phyloP scores from a whole-genome alignment of 139 green algal species.

The Nannochloris sp. region DNA sequence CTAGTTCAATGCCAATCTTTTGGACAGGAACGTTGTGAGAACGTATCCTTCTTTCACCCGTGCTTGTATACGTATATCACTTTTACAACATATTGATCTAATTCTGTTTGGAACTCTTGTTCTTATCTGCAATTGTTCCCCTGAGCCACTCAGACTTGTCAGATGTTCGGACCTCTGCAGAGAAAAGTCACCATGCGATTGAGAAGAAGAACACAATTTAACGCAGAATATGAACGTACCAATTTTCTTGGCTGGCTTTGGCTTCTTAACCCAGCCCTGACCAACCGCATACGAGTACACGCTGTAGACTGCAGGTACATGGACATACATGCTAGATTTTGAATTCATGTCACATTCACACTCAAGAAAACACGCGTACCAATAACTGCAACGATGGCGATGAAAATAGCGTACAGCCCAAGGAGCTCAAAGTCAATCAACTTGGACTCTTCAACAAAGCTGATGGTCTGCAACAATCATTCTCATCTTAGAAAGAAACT shows the following conservation, averaged over 20 bases:
- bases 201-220: background rate
- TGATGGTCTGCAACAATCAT: slow-evolving; percentile 7
- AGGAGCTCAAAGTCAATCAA: slow-evolving; percentile 30
- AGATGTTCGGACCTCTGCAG: slow-evolving; percentile 7
- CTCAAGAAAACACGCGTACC: slow-evolving; percentile 6
- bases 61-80: too few relatives aligned
- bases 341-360: background rate
- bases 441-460: slow-evolving; percentile 24
- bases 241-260: slow-evolving; percentile 1
- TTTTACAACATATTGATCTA: slow-evolving; percentile 2
- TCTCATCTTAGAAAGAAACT: background rate
- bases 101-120: slow-evolving; percentile 4
- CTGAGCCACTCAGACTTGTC: slow-evolving; percentile 18
- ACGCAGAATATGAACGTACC: slow-evolving; percentile 4
- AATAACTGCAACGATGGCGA: slow-evolving; percentile 5
- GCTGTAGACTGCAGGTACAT: slow-evolving; percentile 15
- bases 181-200: background rate
- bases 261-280: slow-evolving; percentile 31
- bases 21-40: too few relatives aligned
- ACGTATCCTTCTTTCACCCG: too few relatives aligned
- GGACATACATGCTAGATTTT: background rate
- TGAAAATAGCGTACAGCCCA: slow-evolving; percentile 22
- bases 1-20: too few relatives aligned
- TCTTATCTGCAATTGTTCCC: slow-evolving; percentile 20
- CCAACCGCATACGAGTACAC: slow-evolving; percentile 8